Conservation (phyloP, 2,329 filamentous ascomycete species). For the Grosmannia serpens region DNA sequence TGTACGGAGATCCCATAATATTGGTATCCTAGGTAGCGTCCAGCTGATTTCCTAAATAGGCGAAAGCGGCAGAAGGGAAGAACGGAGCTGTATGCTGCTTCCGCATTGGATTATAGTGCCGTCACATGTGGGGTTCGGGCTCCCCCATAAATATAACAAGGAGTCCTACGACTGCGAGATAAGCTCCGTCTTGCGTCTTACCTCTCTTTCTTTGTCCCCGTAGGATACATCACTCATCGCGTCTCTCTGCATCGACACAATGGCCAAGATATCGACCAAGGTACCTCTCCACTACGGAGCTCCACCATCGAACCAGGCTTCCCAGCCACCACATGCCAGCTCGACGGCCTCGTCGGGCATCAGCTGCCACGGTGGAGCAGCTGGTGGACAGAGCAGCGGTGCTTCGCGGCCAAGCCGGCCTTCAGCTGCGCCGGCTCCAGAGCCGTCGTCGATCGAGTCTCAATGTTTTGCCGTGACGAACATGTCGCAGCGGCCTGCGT, state of each 20-base stretch:
- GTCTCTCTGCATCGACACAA: not conserved
- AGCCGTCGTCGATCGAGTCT: slow-evolving; percentile 6
- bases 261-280: not conserved
- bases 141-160: not conserved
- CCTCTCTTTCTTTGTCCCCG: not conserved
- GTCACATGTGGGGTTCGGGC: not conserved
- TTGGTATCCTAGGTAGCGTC: too few relatives aligned
- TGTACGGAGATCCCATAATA: too few relatives aligned
- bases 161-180: not conserved
- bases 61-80: not conserved
- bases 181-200: not conserved
- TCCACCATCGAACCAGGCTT: not conserved
- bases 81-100: not conserved
- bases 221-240: too few relatives aligned
- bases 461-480: slow-evolving; percentile 33
- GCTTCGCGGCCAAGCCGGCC: not conserved
- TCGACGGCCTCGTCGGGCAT: not conserved
- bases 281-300: not conserved
- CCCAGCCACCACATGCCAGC: not conserved
- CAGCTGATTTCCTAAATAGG: too few relatives aligned
- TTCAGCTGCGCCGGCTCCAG: not conserved
- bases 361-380: not conserved
- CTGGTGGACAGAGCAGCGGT: not conserved
- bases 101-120: not conserved
- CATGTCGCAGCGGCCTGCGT: slow-evolving; percentile 24